phyloP scores from a whole-genome alignment of 305 asterid species.

The Fraxinus floribunda region DNA sequence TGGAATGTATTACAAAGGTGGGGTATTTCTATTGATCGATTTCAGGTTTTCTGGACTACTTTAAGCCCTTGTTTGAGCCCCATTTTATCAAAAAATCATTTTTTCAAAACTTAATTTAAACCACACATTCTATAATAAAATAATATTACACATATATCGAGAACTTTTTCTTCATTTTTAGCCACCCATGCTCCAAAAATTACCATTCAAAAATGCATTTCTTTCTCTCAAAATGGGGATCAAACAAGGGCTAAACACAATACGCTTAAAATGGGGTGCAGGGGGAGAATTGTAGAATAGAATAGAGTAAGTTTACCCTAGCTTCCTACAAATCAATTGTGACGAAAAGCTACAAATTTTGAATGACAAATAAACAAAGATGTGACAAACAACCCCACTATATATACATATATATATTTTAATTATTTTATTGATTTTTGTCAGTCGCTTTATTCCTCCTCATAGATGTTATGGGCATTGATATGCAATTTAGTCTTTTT shows the following conservation, averaged over 20 bases:
- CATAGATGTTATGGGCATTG: background rate
- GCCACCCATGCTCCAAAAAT: background rate
- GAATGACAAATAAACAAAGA: background rate
- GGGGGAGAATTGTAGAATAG: background rate
- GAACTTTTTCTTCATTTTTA: background rate
- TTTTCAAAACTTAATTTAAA: too few relatives aligned
- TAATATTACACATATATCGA: too few relatives aligned
- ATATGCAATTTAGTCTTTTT: background rate
- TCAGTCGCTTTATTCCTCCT: background rate
- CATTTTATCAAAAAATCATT: too few relatives aligned
- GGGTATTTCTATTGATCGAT: background rate
- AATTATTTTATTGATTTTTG: background rate
- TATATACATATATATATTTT: too few relatives aligned
- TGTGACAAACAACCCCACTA: background rate
- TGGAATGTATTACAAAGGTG: background rate
- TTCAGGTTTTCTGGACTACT: background rate
- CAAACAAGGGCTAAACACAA: background rate
- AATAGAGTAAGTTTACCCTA: background rate
- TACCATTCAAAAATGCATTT: background rate
- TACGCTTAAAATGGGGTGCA: background rate
- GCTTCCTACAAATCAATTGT: background rate
- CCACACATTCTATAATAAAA: too few relatives aligned
- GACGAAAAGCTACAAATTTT: background rate
- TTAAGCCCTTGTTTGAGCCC: background rate
- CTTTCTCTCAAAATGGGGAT: too few relatives aligned